Evolutionary conservation across 1,139 yeast genomes (phyloP).

Genomic region (Saccharomyces hybrid): DNA sequence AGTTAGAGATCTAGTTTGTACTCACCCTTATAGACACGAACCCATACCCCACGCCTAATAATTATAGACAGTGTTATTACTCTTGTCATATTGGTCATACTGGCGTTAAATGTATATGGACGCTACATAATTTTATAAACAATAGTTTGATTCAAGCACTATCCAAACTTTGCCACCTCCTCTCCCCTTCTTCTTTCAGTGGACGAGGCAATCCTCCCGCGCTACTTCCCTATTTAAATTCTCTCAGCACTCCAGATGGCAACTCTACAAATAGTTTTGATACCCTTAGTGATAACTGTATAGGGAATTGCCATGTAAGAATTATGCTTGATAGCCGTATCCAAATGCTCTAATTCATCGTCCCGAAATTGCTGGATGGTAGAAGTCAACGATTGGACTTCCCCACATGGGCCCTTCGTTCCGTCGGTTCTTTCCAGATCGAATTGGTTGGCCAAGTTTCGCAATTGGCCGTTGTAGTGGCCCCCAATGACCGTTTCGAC

Average conservation of each 20-base stretch:
- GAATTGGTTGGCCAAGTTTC: slow-evolving; percentile 62
- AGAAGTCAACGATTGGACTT: slow-evolving; percentile 50
- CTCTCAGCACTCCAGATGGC: slow-evolving; percentile 95
- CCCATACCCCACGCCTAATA: background rate
- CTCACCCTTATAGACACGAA: background rate
- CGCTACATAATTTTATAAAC: background rate
- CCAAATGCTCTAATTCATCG: slow-evolving; percentile 90
- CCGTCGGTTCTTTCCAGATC: slow-evolving; percentile 40
- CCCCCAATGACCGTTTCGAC: slow-evolving; percentile 98
- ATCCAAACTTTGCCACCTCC: background rate
- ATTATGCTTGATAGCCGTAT: slow-evolving; percentile 87
- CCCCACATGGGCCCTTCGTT: slow-evolving; percentile 41
- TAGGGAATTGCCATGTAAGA: slow-evolving; percentile 93
- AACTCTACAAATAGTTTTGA: slow-evolving; percentile 70
- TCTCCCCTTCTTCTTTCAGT: background rate
- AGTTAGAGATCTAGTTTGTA: background rate
- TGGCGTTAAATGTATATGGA: background rate
- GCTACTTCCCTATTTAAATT: slow-evolving; percentile 34
- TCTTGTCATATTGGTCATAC: background rate
- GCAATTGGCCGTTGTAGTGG: slow-evolving; percentile 84
- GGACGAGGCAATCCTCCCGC: background rate
- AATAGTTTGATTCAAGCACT: background rate
- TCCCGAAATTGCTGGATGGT: slow-evolving; percentile 77
- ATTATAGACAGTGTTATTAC: background rate
- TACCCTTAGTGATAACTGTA: slow-evolving; percentile 75